Evolutionary conservation across 768 basidiomycete species (phyloP), one percentile per base, ranked within the genome.

Genomic region (Serendipita sp.): DNA sequence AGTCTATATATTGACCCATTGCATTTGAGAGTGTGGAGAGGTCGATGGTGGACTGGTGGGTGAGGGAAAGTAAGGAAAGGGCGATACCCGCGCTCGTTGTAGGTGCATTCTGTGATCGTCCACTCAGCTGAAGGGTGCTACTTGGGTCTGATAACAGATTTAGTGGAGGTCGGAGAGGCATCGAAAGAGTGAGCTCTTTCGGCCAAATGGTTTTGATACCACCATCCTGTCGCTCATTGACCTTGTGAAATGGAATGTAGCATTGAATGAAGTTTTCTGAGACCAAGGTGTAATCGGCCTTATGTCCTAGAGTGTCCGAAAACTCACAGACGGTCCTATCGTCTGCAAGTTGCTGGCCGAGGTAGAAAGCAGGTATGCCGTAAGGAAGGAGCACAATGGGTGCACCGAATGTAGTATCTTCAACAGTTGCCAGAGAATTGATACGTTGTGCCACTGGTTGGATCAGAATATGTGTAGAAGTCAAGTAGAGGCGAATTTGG

Each of bases 121-220:
- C 18, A 31, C n/a, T 50, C 29, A 13, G 40, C 48, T 50, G 48
- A n/a, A 60, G 23, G 23, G 55, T 8, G 27, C 16, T 29, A n/a
- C 29, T 50, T 5, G 5, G n/a, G n/a, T 50, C 18, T 8, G 55
- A 36, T 8, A 60, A n/a, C 55, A 29, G 8, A 8, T 10, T n/a
- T 11, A 60, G 29, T 27, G 55, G n/a, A 3, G 55, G 55, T 27
- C 55, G 55, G 11, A 37, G 36, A 8, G 55, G 55, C 8, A 29
- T 33, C 11, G 55, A 23, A 18, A 60, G 55, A n/a, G 34, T 36
- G 27, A 60, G 36, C 8, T 31, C 55, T n/a, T 34, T 23, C n/a
- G 55, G 55, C 55, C 55, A 60, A 8, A 60, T 60, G 8, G 55
- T 60, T n/a, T 23, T 60, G 55, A 60, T 60, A 11, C 55, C 55